Conservation (phyloP, 2,329 filamentous ascomycete species). For the Endothia cerciana region DNA sequence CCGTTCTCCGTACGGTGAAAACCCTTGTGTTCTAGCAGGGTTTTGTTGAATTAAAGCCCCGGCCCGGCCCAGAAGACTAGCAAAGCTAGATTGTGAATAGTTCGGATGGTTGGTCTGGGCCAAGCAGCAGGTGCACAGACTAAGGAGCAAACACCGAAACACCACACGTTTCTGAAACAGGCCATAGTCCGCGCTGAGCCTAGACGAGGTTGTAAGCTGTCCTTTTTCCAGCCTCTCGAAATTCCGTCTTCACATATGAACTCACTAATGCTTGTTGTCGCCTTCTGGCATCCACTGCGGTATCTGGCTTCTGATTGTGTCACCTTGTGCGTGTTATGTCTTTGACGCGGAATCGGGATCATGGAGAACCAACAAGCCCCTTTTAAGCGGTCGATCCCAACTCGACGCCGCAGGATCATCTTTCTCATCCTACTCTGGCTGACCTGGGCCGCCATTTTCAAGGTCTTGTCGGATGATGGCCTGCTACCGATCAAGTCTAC, state of each 20-base stretch:
- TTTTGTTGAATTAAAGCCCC: background rate
- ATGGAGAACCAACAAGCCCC: background rate
- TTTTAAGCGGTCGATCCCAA: background rate
- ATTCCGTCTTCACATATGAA: background rate
- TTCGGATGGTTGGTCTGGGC: slow-evolving; percentile 6
- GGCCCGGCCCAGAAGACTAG: background rate
- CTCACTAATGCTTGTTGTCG: background rate
- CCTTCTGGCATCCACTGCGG: background rate
- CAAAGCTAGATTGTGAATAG: background rate
- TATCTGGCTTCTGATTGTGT: background rate
- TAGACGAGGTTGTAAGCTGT: background rate
- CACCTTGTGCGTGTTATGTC: background rate
- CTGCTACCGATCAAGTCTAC: slow-evolving; percentile 15
- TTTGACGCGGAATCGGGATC: background rate
- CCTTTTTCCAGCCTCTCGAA: background rate
- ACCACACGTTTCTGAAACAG: slow-evolving; percentile 15
- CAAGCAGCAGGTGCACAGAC: slow-evolving; percentile 4
- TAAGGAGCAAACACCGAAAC: slow-evolving; percentile 4
- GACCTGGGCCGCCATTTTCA: slow-evolving; percentile 44
- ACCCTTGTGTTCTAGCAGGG: background rate
- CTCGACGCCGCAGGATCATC: background rate
- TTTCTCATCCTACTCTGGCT: slow-evolving; percentile 14
- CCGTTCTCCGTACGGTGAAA: background rate
- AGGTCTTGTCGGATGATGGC: slow-evolving; percentile 23
- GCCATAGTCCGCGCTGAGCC: background rate